Base-by-base conservation (phyloP, 1,284 basidiomycete genomes). In the Tetrapyrgos nigripes region DNA sequence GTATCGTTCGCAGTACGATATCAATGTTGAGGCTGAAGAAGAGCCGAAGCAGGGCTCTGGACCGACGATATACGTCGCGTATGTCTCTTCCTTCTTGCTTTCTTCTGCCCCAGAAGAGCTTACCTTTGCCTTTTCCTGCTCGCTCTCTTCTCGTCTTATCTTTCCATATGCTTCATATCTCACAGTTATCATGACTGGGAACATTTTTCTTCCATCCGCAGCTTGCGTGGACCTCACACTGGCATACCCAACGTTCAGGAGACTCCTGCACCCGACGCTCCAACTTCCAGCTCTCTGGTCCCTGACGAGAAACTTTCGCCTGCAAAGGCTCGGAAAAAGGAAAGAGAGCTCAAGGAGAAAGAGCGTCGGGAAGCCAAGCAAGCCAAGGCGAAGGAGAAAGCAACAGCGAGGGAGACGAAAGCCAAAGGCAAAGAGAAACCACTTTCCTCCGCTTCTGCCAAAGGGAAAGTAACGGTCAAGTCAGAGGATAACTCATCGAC, bases 201-300 rank as follows among this genome's bases (percentile, higher is more conserved):
- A 69, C 94, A 96, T 72, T 96, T 96, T 70, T 94, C 92, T n/a
- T 93, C 91, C 21, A 91, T 96, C 53, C 89, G 94, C 40, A 95
- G 92, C 71, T 76, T 94, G 31, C 81, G 81, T n/a, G 94, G 94
- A 2, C 94, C 94, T 0, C 93, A 96, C 68, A 77, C 83, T 0
- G 94, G 93, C 5, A 76, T 89, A 4, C 94, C 94, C 3, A 77
- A 79, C 55, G 86, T 95, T 11, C 72, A 77, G 48, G 91, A 94
- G 71, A 73, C 79, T 19, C 44, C 52, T 9, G 48, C 64, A 5
- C 54, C 64, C 48, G 50, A 50, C 14, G 45, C 47, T 24, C 26
- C 55, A 3, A 35, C 31, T 1, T 58, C 56, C 43, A 29, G 17
- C 24, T n/a, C 48, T 8, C 31, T 28, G 23, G 43, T 50, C 52